Evolutionary conservation across 176 grass and related monocot genomes (phyloP).

Genomic region (Zoysia pacifica): DNA sequence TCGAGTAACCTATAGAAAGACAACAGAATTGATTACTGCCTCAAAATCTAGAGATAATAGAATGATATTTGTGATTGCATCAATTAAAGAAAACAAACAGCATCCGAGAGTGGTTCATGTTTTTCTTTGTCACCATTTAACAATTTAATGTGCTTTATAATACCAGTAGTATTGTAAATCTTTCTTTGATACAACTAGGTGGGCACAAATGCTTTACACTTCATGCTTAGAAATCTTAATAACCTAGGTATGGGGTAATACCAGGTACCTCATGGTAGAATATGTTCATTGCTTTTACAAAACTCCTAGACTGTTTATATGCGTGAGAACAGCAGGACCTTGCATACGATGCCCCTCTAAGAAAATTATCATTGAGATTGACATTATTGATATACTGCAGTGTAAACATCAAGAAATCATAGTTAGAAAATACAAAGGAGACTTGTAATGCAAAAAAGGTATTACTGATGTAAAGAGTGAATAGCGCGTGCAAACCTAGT

Average conservation of each 20-base stretch:
- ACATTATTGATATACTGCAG: constrained; percentile 44
- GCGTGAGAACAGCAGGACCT: constrained; percentile 38
- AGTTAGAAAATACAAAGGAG: not conserved
- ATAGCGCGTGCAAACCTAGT: not conserved
- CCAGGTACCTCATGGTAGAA: constrained; percentile 42
- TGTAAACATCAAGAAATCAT: constrained; percentile 20
- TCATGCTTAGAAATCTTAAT: constrained; percentile 21
- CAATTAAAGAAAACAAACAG: constrained; percentile 28
- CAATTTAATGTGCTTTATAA: constrained; percentile 20
- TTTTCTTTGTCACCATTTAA: constrained; percentile 25
- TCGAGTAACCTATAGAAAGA: constrained; percentile 47
- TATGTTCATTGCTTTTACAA: constrained; percentile 36
- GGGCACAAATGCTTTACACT: constrained; percentile 9
- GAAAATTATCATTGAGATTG: constrained; percentile 37
- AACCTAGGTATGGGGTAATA: constrained; percentile 11
- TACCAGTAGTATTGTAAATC: not conserved
- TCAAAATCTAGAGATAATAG: constrained; percentile 1
- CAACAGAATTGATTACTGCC: not conserved
- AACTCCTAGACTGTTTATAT: constrained; percentile 36
- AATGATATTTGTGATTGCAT: not conserved
- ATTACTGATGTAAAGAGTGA: not conserved
- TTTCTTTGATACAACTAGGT: constrained; percentile 9
- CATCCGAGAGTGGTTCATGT: not conserved
- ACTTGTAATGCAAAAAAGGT: not conserved
- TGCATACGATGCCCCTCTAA: constrained; percentile 24